A percentile compares a stretch with the other conserved stretches of the same genome.
Evolutionary conservation across 495 filamentous ascomycete genomes (phyloP).

Genomic region (Penicillium robsamsonii): DNA sequence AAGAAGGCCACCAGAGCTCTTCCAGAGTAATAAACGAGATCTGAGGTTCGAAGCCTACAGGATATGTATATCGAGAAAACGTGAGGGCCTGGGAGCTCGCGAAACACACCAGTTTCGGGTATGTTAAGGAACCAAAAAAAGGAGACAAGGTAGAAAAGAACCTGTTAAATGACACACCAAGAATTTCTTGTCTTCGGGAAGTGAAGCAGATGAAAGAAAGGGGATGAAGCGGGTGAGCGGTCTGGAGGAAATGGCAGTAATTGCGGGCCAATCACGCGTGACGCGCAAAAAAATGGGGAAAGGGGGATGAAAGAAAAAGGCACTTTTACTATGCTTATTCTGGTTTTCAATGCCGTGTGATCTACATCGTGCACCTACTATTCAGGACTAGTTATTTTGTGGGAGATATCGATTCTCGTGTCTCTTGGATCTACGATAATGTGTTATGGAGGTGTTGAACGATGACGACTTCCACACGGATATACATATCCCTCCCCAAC

Average conservation of each 20-base stretch:
- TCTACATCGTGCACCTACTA: conserved; percentile 5
- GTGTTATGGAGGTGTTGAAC: background rate
- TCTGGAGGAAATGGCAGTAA: conserved; percentile 22
- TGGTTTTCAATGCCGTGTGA: conserved; percentile 8
- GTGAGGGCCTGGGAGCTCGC: conserved; percentile 18
- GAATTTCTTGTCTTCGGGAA: background rate
- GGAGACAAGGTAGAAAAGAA: conserved; percentile 2
- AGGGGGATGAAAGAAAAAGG: conserved; percentile 6
- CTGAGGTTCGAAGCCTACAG: conserved; percentile 1
- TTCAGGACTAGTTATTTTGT: conserved; percentile 9
- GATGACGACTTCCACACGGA: background rate
- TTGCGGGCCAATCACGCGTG: conserved; percentile 24
- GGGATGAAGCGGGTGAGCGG: conserved; percentile 25
- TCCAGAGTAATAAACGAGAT: background rate
- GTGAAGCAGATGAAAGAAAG: conserved; percentile 21
- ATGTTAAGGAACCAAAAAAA: background rate
- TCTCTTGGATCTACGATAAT: background rate
- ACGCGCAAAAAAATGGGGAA: conserved; percentile 11
- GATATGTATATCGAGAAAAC: conserved; percentile 25
- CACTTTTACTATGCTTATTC: conserved; percentile 1
- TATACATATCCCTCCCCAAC: background rate
- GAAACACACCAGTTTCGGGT: conserved; percentile 9
- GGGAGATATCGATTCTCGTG: conserved; percentile 6
- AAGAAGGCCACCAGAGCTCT: background rate
- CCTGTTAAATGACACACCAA: conserved; percentile 1